phyloP scores from a whole-genome alignment of 345 rosid species.

The Aquilaria sinensis region DNA sequence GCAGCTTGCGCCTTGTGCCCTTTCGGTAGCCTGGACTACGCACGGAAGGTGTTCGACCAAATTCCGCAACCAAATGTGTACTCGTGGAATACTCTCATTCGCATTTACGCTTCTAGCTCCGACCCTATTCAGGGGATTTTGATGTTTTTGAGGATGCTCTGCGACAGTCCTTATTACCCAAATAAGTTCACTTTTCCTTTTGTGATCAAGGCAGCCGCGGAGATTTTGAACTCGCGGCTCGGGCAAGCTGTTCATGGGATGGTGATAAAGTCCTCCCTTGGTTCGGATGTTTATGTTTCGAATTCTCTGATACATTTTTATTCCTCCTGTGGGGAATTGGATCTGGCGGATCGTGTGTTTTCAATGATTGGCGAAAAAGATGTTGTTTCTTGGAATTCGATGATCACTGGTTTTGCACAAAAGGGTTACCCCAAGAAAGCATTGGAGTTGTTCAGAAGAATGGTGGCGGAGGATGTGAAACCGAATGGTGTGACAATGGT shows the following conservation, averaged over 20 bases:
- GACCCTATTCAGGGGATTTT: slow-evolving; percentile 41
- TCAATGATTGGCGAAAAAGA: slow-evolving; percentile 40
- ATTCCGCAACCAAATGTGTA: slow-evolving; percentile 63
- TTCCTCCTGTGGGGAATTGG: slow-evolving; percentile 47
- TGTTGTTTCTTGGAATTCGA: slow-evolving; percentile 75
- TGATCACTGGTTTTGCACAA: slow-evolving; percentile 57
- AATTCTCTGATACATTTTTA: slow-evolving; percentile 66
- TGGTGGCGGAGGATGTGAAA: slow-evolving; percentile 47
- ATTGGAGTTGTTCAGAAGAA: slow-evolving; percentile 38
- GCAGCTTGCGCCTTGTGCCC: slow-evolving; percentile 25
- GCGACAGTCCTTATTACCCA: slow-evolving; percentile 34
- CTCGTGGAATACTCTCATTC: slow-evolving; percentile 68
- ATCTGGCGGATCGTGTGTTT: slow-evolving; percentile 50
- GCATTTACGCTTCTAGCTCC: slow-evolving; percentile 51
- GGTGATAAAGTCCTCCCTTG: slow-evolving; percentile 43
- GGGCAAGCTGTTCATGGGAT: slow-evolving; percentile 61
- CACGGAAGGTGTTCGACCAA: slow-evolving; percentile 62
- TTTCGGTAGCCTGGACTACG: slow-evolving; percentile 53
- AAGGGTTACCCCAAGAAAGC: slow-evolving; percentile 53
- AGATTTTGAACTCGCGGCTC: slow-evolving; percentile 19
- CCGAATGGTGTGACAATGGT: slow-evolving; percentile 66
- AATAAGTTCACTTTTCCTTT: slow-evolving; percentile 68
- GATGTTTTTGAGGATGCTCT: slow-evolving; percentile 43
- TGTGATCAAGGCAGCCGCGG: slow-evolving; percentile 53
- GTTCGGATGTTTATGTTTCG: slow-evolving; percentile 35